Percentiles rank a stretch among this genome's conserved stretches.
Conservation (phyloP, 371 early-diverging fungal genomes). For the Apophysomyces variabilis region DNA sequence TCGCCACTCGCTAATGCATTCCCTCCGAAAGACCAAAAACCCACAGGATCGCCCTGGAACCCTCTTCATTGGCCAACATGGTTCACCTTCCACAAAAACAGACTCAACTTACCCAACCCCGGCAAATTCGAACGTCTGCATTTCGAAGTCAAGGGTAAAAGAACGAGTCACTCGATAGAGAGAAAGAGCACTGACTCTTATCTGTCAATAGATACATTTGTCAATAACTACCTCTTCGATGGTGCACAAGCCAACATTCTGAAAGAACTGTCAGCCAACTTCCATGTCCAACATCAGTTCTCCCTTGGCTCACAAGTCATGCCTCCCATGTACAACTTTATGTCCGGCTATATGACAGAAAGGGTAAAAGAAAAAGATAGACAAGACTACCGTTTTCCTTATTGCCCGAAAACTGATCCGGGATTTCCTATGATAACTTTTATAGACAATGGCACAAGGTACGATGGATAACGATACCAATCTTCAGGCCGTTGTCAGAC, state of each 20-base stretch:
- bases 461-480: conserved; percentile 88
- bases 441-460: conserved; percentile 77
- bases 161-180: neutral
- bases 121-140: conserved; percentile 88
- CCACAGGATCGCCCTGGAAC: conserved; percentile 57
- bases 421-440: neutral
- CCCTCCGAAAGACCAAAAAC: conserved; percentile 40
- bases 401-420: neutral
- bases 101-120: conserved; percentile 82
- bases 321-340: conserved; percentile 92
- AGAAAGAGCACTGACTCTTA: conserved; percentile 6
- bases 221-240: conserved; percentile 87
- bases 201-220: conserved; percentile 65
- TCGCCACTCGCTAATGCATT: conserved; percentile 33
- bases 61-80: conserved; percentile 63
- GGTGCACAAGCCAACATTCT: conserved; percentile 94
- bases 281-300: conserved; percentile 94
- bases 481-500: conserved; percentile 54
- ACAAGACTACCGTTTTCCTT: neutral
- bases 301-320: conserved; percentile 82
- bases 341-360: conserved; percentile 72
- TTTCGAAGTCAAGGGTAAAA: conserved; percentile 82
- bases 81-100: conserved; percentile 65
- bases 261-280: conserved; percentile 88
- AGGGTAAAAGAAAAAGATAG: conserved; percentile 29